Evolutionary conservation across 2,329 filamentous ascomycete species (phyloP), one percentile per base, ranked within the genome.

Genomic region (Talaromyces sp.): DNA sequence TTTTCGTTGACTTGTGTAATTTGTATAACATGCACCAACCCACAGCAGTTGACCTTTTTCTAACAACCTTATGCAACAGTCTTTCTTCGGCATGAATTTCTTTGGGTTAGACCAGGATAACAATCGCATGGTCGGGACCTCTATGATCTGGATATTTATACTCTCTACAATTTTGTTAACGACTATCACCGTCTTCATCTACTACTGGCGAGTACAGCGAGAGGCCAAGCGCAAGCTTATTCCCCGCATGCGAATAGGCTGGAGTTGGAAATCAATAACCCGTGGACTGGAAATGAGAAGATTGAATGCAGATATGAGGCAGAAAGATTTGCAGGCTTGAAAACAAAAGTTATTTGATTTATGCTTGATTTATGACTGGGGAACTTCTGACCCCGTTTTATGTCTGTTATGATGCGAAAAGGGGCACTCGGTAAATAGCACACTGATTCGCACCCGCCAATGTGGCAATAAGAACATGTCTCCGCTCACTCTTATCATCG

Each of bases 21-120:
- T 46, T 46, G 43, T 46, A 46, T 19, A 21, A 11, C n/a, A 46
- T 46, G 43, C 43, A 24, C 21, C 43, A 24, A 24, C 19, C 43
- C 19, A 24, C 19, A n/a, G n/a, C 19, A 10, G 13, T 46, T 46
- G 43, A 46, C 8, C 43, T 46, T 46, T 46, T 19, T 21, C 43
- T 46, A 46, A 46, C 43, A 46, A 13, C 4, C 9, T 46, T 11
- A 24, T 46, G 43, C 21, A 21, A 24, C 31, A 73, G 72, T 73
- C 75, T 1, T 70, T 78, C 51, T 75, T 78, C 58, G 75, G 75
- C 2, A 77, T 77, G 75, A 77, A 77, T 64, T 74, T 77, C 56
- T 77, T 77, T 53, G 69, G 68, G 24, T 65, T 74, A 62, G 69
- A 77, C 35, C 29, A 67, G 11, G 57, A 68, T 1, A 71, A 65